A percentile compares a stretch with the other conserved stretches of the same genome.
phyloP scores from a whole-genome alignment of 805 yeast genomes.

The Lipomyces starkeyi region DNA sequence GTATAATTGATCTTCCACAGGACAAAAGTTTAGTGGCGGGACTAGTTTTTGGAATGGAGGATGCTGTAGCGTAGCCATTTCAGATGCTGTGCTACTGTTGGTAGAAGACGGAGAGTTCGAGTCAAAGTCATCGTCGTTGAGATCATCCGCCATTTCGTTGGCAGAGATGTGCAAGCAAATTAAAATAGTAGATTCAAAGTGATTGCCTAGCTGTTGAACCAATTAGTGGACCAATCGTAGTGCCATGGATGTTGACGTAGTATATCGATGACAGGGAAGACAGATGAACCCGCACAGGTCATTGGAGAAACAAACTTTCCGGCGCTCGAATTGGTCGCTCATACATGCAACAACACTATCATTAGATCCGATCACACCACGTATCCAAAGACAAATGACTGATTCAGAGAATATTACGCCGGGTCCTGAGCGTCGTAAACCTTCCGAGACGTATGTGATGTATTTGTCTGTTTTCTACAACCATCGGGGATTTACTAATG shows the following conservation, averaged over 20 bases:
- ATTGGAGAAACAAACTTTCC: neutral
- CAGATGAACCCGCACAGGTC: neutral
- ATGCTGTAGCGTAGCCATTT: constrained; percentile 45
- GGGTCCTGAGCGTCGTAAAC: neutral
- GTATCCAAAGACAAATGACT: neutral
- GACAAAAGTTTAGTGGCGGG: constrained; percentile 94
- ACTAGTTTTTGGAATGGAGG: constrained; percentile 74
- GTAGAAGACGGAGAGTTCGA: constrained; percentile 38
- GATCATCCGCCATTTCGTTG: constrained; percentile 29
- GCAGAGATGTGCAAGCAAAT: neutral
- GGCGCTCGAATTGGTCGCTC: neutral
- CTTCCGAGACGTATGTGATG: neutral
- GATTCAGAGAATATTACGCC: neutral
- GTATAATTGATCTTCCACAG: constrained; percentile 86
- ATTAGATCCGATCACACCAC: neutral
- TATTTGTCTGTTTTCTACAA: neutral
- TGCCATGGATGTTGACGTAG: neutral
- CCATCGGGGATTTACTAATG: neutral
- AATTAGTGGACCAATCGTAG: neutral
- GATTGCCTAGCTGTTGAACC: neutral
- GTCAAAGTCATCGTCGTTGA: constrained; percentile 38
- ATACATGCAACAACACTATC: neutral
- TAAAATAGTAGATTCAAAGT: neutral
- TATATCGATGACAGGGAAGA: neutral
- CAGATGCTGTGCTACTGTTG: constrained; percentile 34